A percentile compares a stretch with the other conserved stretches of the same genome.
These are phyloP conservation scores for Gossypium stocksii DNA, from an alignment of 345 rosid species.

Conservation along the genomic window DNA sequence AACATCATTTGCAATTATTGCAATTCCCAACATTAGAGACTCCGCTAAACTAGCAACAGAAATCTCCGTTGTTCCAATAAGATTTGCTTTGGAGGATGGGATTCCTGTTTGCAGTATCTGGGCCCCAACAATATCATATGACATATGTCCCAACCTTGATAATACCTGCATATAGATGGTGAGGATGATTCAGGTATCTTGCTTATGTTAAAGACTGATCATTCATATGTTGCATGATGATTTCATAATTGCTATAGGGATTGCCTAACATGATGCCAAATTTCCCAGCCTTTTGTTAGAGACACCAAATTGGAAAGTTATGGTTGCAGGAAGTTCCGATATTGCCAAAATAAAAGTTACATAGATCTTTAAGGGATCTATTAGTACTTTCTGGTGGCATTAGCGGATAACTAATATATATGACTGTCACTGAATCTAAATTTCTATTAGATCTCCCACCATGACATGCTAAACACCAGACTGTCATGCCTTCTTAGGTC, in stretches of 20 bases:
- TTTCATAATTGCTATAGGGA: neutral
- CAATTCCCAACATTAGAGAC: slow-evolving; percentile 83
- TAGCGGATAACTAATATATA: neutral
- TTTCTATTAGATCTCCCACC: neutral
- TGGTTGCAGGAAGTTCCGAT: neutral
- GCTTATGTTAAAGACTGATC: neutral
- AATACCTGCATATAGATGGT: slow-evolving; percentile 46
- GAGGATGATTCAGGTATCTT: neutral
- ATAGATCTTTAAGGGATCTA: neutral
- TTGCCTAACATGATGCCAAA: neutral
- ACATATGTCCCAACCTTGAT: slow-evolving; percentile 92
- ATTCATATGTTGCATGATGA: neutral
- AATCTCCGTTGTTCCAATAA: slow-evolving; percentile 82
- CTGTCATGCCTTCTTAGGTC: neutral
- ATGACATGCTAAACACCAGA: neutral
- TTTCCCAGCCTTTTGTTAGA: neutral
- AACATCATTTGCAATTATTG: slow-evolving; percentile 71
- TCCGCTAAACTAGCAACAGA: slow-evolving; percentile 90
- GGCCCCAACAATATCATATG: slow-evolving; percentile 75
- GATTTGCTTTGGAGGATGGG: slow-evolving; percentile 88
- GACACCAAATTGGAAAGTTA: neutral
- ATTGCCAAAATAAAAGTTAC: neutral
- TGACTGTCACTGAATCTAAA: neutral
- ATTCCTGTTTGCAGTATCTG: slow-evolving; percentile 96
- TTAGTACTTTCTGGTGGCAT: neutral